A percentile compares a stretch with the other conserved stretches of the same genome.
These are phyloP conservation scores for Metschnikowia drakensbergensis DNA, from an alignment of 805 yeast species.

Conservation along the genomic window DNA sequence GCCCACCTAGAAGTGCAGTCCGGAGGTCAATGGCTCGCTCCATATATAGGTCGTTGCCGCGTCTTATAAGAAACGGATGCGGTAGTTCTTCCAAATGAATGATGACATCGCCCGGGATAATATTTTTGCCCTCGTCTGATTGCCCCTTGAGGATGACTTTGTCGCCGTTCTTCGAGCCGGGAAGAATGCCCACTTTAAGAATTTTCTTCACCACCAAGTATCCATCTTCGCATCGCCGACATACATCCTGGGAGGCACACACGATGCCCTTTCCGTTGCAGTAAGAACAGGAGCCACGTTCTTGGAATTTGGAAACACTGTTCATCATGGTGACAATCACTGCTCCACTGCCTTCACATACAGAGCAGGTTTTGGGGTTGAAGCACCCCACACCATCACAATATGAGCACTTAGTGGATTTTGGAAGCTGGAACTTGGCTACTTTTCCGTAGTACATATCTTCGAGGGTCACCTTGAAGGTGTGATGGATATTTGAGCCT, in stretches of 20 bases:
- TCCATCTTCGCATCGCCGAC: conserved; percentile 32
- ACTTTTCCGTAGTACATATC: conserved; percentile 59
- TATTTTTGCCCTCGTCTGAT: conserved; percentile 59
- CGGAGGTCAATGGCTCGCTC: conserved; percentile 46
- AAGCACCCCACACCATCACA: conserved; percentile 56
- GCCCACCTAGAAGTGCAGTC: conserved; percentile 59
- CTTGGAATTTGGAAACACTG: conserved; percentile 38
- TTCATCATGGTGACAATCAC: conserved; percentile 45
- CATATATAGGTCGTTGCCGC: conserved; percentile 42
- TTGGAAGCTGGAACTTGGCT: conserved; percentile 51
- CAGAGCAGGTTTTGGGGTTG: conserved; percentile 32
- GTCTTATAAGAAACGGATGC: conserved; percentile 40
- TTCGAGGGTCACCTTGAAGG: conserved; percentile 46
- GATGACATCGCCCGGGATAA: conserved; percentile 65
- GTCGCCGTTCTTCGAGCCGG: conserved; percentile 55
- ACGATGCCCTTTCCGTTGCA: conserved; percentile 37
- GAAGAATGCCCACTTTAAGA: conserved; percentile 48
- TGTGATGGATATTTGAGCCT: conserved; percentile 50
- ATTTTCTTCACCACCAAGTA: conserved; percentile 47
- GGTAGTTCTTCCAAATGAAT: conserved; percentile 46
- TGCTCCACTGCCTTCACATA: conserved; percentile 44
- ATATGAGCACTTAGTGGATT: conserved; percentile 43
- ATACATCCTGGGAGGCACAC: conserved; percentile 21
- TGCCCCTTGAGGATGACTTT: conserved; percentile 51
- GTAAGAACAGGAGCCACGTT: conserved; percentile 27